Conservation (phyloP, 257 asterid genomes). For the Salvia hispanica region DNA sequence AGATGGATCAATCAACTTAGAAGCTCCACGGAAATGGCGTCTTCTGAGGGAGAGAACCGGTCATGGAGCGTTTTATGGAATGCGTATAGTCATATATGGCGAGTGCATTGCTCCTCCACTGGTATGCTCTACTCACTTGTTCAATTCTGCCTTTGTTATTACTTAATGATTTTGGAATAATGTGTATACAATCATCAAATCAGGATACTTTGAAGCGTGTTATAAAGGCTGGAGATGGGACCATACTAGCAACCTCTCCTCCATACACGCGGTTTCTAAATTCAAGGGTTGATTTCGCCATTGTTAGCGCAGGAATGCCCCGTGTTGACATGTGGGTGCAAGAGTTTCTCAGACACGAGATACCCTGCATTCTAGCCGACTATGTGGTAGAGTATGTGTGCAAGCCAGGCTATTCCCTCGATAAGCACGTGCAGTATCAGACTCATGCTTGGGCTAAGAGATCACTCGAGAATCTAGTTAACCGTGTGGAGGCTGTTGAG, state of each 20-base stretch:
- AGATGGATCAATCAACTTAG: slow-evolving; percentile 91
- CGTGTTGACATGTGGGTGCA: slow-evolving; percentile 86
- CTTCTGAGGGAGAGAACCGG: slow-evolving; percentile 79
- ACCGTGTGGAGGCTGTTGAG: slow-evolving; percentile 44
- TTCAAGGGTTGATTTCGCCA: slow-evolving; percentile 71
- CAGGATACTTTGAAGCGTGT: slow-evolving; percentile 92
- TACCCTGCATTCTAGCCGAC: slow-evolving; percentile 82
- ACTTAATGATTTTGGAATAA: not conserved
- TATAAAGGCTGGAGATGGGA: slow-evolving; percentile 89
- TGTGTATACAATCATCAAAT: slow-evolving; percentile 2
- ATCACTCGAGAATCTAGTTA: slow-evolving; percentile 49
- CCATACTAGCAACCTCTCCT: slow-evolving; percentile 85
- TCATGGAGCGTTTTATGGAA: slow-evolving; percentile 87
- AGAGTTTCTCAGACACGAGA: slow-evolving; percentile 68
- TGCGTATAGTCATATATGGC: slow-evolving; percentile 75
- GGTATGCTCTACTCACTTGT: slow-evolving; percentile 44
- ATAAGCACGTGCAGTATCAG: slow-evolving; percentile 74
- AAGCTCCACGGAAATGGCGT: slow-evolving; percentile 97
- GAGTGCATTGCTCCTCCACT: slow-evolving; percentile 92
- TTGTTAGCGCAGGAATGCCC: slow-evolving; percentile 75
- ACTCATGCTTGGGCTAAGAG: slow-evolving; percentile 79
- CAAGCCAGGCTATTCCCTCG: slow-evolving; percentile 81
- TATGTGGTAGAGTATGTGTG: slow-evolving; percentile 92
- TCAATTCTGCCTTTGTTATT: not conserved
- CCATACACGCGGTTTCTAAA: slow-evolving; percentile 78